These are phyloP conservation scores for Kurtzmaniella quercitrusa DNA, from an alignment of 1,139 yeast genomes.

Conservation along the genomic window DNA sequence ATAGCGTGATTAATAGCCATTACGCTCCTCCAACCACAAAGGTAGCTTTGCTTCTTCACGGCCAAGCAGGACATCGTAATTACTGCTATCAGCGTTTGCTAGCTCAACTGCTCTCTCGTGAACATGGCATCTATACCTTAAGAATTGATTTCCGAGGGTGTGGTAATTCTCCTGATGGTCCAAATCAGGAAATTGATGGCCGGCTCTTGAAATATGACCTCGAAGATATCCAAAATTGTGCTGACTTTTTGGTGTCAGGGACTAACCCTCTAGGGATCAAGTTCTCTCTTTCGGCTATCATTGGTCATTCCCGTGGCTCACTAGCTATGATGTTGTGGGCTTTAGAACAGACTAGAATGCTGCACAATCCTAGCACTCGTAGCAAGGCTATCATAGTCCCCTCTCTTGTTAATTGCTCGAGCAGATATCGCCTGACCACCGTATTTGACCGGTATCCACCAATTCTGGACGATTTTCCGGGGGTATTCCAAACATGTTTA, in stretches of 20 bases:
- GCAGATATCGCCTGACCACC: slow-evolving; percentile 47
- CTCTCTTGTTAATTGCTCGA: slow-evolving; percentile 65
- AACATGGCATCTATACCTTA: slow-evolving; percentile 58
- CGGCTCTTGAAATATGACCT: slow-evolving; percentile 60
- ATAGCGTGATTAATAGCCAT: slow-evolving; percentile 20
- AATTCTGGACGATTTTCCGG: slow-evolving; percentile 14
- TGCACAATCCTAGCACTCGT: slow-evolving; percentile 17
- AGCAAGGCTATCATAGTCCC: slow-evolving; percentile 47
- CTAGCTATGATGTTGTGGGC: slow-evolving; percentile 80
- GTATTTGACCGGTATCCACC: slow-evolving; percentile 32
- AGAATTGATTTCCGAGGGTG: slow-evolving; percentile 85
- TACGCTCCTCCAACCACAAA: slow-evolving; percentile 37
- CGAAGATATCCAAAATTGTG: slow-evolving; percentile 58
- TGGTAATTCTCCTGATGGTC: slow-evolving; percentile 67
- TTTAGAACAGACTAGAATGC: slow-evolving; percentile 31
- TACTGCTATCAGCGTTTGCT: slow-evolving; percentile 67
- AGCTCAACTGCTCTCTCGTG: slow-evolving; percentile 57
- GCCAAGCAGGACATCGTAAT: slow-evolving; percentile 80
- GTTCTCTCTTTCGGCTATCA: slow-evolving; percentile 49
- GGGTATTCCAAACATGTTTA: slow-evolving; percentile 22
- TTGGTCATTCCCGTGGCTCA: slow-evolving; percentile 79
- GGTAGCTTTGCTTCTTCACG: slow-evolving; percentile 53
- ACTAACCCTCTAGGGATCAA: slow-evolving; percentile 33
- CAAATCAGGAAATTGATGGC: slow-evolving; percentile 35
- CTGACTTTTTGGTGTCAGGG: slow-evolving; percentile 38